These are phyloP conservation scores for Globisporangium heterothallicum DNA, from an alignment of 352 stramenopile genomes.

Conservation along the genomic window DNA sequence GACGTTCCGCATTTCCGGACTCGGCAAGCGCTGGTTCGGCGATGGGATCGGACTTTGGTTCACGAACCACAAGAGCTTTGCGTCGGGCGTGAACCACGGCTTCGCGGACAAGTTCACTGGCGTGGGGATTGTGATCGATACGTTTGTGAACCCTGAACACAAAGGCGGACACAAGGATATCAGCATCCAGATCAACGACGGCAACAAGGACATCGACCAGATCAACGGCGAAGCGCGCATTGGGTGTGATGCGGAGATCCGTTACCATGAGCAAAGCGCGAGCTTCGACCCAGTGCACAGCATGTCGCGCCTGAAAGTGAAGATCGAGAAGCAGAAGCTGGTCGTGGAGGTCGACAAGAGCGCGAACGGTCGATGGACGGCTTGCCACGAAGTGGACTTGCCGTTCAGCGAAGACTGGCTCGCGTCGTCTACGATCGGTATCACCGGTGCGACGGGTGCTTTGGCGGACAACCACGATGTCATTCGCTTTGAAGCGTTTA, in stretches of 20 bases:
- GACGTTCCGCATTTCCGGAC: slow-evolving; percentile 79
- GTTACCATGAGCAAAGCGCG: slow-evolving; percentile 75
- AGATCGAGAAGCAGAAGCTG: slow-evolving; percentile 53
- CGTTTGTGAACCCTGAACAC: slow-evolving; percentile 82
- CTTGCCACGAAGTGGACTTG: slow-evolving; percentile 58
- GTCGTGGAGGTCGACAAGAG: slow-evolving; percentile 66
- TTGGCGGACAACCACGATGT: slow-evolving; percentile 86
- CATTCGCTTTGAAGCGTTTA: slow-evolving; percentile 69
- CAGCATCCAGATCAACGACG: slow-evolving; percentile 79
- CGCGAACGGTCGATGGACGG: slow-evolving; percentile 49
- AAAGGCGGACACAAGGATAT: slow-evolving; percentile 82
- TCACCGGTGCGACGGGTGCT: slow-evolving; percentile 70
- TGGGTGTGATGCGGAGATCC: slow-evolving; percentile 72
- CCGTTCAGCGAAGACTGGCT: slow-evolving; percentile 70
- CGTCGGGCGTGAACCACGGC: slow-evolving; percentile 61
- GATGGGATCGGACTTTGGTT: slow-evolving; percentile 84
- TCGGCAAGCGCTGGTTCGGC: slow-evolving; percentile 80
- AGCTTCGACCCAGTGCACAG: slow-evolving; percentile 79
- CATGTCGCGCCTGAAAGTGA: slow-evolving; percentile 73
- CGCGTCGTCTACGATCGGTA: slow-evolving; percentile 47
- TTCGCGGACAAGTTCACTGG: slow-evolving; percentile 75
- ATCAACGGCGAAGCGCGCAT: slow-evolving; percentile 61
- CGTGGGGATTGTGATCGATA: slow-evolving; percentile 78
- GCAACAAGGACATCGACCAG: slow-evolving; percentile 56
- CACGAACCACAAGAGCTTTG: slow-evolving; percentile 54